phyloP scores from a whole-genome alignment of 768 basidiomycete species.

The Kwoniella mangroviensis region DNA sequence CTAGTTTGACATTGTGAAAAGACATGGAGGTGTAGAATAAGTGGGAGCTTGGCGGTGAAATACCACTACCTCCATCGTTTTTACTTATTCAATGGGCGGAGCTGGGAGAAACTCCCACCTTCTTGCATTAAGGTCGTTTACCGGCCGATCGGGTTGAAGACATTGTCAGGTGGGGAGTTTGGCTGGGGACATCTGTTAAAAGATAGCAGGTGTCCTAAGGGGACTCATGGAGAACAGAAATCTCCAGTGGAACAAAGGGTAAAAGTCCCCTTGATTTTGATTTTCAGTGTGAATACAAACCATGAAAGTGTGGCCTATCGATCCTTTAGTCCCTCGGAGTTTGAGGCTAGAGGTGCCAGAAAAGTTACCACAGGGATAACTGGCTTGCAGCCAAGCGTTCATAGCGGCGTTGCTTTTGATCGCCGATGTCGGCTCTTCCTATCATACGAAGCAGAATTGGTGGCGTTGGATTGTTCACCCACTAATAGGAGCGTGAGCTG shows the following conservation, averaged over 20 bases:
- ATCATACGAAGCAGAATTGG: conserved; percentile 80
- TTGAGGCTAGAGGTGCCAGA: conserved; percentile 80
- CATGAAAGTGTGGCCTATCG: conserved; percentile 82
- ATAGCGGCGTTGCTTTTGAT: conserved; percentile 82
- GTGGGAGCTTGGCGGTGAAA: conserved; percentile 75
- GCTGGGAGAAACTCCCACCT: conserved; percentile 73
- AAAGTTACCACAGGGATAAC: conserved; percentile 80
- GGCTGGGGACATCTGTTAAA: conserved; percentile 82
- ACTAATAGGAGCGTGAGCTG: conserved; percentile 70
- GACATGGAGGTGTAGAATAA: conserved; percentile 80
- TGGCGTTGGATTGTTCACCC: conserved; percentile 82
- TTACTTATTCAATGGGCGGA: conserved; percentile 75
- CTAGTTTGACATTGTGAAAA: conserved; percentile 84
- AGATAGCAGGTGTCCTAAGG: conserved; percentile 81
- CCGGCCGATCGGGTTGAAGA: conserved; percentile 72
- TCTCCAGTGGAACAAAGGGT: conserved; percentile 78
- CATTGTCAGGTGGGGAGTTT: conserved; percentile 82
- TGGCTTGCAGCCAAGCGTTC: conserved; percentile 81
- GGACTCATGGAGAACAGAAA: conserved; percentile 80
- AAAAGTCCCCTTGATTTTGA: conserved; percentile 80
- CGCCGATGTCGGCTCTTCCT: conserved; percentile 81
- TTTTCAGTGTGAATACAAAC: conserved; percentile 80
- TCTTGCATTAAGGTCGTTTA: conserved; percentile 73
- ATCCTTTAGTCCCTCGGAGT: conserved; percentile 80
- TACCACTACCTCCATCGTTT: conserved; percentile 81